Conservation (phyloP, 129 eudicot genomes). For the Pittosporum tobira region DNA sequence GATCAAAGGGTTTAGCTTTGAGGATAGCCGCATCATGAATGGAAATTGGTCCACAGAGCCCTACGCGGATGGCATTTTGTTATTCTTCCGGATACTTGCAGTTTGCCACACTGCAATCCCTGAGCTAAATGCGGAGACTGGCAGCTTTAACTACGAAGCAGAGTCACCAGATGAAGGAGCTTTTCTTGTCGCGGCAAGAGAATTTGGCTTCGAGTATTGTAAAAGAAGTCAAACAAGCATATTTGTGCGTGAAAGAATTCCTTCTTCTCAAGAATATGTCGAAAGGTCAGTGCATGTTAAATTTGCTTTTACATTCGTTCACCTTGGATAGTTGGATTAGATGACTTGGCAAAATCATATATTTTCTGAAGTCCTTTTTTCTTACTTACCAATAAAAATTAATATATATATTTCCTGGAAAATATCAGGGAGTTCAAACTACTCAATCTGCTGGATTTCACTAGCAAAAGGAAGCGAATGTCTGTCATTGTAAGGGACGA, state of each 20-base stretch:
- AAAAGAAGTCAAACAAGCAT: slow-evolving; percentile 84
- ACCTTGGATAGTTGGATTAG: background rate
- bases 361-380: too few species aligned
- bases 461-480: slow-evolving; percentile 98
- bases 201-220: slow-evolving; percentile 87
- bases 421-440: slow-evolving; percentile 76
- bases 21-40: slow-evolving; percentile 72
- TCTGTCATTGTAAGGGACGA: slow-evolving; percentile 82
- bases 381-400: too few species aligned
- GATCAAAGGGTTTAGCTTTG: slow-evolving; percentile 80
- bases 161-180: slow-evolving; percentile 99
- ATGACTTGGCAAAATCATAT: background rate
- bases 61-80: slow-evolving; percentile 45
- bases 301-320: background rate
- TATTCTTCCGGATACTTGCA: slow-evolving; percentile 77
- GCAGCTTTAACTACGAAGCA: slow-evolving; percentile 65
- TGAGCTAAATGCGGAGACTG: slow-evolving; percentile 70
- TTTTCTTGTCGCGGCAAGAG: slow-evolving; percentile 97
- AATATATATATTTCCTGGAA: background rate
- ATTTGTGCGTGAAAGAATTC: slow-evolving; percentile 66
- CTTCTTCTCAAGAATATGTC: slow-evolving; percentile 44
- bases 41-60: slow-evolving; percentile 80
- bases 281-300: slow-evolving; percentile 48
- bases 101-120: slow-evolving; percentile 98
- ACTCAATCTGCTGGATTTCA: slow-evolving; percentile 80